These are phyloP conservation scores for Trichomonas tenax DNA, from an alignment of 208 protist species.

Conservation along the genomic window DNA sequence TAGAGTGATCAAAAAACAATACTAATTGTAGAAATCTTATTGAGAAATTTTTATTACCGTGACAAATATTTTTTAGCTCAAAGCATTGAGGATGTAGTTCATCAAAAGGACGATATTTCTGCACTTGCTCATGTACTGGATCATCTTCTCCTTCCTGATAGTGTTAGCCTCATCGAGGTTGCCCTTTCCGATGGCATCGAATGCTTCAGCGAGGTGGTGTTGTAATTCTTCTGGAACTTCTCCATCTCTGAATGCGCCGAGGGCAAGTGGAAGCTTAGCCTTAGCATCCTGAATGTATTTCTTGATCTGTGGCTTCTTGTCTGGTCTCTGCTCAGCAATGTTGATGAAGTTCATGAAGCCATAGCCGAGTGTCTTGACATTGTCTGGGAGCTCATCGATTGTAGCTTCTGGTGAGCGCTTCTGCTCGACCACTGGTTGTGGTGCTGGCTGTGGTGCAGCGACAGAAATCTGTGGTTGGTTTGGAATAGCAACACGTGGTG, in stretches of 20 bases:
- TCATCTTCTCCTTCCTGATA: not conserved
- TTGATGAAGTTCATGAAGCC: not conserved
- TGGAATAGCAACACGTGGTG: too few species aligned
- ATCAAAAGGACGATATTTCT: not conserved
- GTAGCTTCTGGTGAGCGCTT: not conserved
- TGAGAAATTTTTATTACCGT: too few species aligned
- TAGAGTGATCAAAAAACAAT: too few species aligned
- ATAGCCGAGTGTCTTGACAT: not conserved
- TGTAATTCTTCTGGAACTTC: not conserved
- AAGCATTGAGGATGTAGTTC: not conserved
- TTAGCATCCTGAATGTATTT: not conserved
- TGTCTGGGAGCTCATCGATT: not conserved
- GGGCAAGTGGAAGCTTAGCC: not conserved
- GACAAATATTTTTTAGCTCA: not conserved
- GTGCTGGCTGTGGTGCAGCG: not conserved
- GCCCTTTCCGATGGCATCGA: not conserved
- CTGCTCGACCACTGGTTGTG: not conserved
- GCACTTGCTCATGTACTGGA: not conserved
- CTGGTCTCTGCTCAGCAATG: not conserved
- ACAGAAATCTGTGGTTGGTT: not conserved
- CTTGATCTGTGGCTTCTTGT: not conserved
- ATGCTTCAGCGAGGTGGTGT: not conserved
- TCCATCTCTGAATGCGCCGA: not conserved
- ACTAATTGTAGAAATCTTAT: too few species aligned
- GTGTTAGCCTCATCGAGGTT: not conserved